Conservation (phyloP, 768 basidiomycete genomes). For the Mycena leptocephala region DNA sequence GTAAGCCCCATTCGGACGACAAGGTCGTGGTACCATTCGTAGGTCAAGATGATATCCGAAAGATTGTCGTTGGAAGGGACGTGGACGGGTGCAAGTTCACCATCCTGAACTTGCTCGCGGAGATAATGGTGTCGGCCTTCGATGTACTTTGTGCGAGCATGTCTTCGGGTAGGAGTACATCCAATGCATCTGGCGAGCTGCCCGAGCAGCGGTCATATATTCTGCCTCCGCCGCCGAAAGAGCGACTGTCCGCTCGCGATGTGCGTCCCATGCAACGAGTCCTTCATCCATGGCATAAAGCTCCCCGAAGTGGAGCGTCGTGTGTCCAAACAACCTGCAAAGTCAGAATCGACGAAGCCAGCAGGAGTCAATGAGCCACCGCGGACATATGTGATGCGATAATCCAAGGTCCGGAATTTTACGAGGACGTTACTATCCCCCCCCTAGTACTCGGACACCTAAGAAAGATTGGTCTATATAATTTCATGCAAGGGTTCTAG, state of each 20-base stretch:
- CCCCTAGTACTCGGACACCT: too few relatives aligned
- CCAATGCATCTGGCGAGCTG: too few relatives aligned
- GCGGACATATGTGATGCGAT: constrained; percentile 37
- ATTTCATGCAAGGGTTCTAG: too few relatives aligned
- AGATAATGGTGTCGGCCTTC: not conserved
- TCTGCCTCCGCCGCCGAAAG: too few relatives aligned
- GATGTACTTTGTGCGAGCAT: not conserved
- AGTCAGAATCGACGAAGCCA: not conserved
- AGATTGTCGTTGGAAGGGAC: not conserved
- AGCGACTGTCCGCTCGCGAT: too few relatives aligned
- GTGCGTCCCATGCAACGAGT: not conserved
- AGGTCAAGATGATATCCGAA: not conserved
- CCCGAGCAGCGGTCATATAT: too few relatives aligned
- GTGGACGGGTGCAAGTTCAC: not conserved
- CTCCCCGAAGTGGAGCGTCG: constrained; percentile 8
- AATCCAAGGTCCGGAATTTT: constrained; percentile 23
- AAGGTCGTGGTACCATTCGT: too few relatives aligned
- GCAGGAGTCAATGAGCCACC: not conserved
- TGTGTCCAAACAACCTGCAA: not conserved
- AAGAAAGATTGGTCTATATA: too few relatives aligned
- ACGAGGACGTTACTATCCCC: too few relatives aligned
- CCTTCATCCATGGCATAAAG: not conserved
- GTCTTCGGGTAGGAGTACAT: not conserved
- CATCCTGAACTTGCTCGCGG: not conserved
- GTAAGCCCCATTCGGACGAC: too few relatives aligned